phyloP scores from a whole-genome alignment of 1,284 basidiomycete species.

The Sphagnurus paluster region DNA sequence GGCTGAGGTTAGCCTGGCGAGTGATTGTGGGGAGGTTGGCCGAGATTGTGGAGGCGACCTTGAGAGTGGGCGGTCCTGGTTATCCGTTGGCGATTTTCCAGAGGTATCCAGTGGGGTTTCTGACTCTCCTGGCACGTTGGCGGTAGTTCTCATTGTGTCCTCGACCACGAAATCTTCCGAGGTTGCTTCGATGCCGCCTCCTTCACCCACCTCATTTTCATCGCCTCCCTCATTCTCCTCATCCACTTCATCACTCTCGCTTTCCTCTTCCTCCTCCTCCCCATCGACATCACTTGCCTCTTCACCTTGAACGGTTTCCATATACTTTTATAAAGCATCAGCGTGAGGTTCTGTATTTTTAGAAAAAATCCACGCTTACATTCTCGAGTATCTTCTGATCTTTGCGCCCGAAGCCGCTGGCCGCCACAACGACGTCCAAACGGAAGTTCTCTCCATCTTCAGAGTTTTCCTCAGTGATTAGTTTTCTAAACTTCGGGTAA shows the following conservation, averaged over 20 bases:
- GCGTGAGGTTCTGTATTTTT: not conserved
- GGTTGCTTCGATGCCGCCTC: no score
- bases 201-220: conserved; percentile 8
- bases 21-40: conserved; percentile 26
- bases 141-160: no score
- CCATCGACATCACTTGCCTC: conserved; percentile 30
- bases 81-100: conserved; percentile 9
- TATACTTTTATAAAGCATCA: conserved; percentile 48
- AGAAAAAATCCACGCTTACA: conserved; percentile 44
- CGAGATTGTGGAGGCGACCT: conserved; percentile 37
- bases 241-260: conserved; percentile 32
- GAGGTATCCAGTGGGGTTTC: not conserved
- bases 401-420: conserved; percentile 87
- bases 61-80: conserved; percentile 21
- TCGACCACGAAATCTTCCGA: no score
- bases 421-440: conserved; percentile 87
- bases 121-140: not conserved
- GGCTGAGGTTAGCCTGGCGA: conserved; percentile 32
- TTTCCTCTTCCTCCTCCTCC: conserved; percentile 38
- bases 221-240: conserved; percentile 31
- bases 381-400: conserved; percentile 84
- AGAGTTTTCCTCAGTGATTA: conserved; percentile 49
- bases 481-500: conserved; percentile 82
- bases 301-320: conserved; percentile 57
- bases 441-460: conserved; percentile 54